Conservation (phyloP, 345 rosid species). For the Acer negundo region DNA sequence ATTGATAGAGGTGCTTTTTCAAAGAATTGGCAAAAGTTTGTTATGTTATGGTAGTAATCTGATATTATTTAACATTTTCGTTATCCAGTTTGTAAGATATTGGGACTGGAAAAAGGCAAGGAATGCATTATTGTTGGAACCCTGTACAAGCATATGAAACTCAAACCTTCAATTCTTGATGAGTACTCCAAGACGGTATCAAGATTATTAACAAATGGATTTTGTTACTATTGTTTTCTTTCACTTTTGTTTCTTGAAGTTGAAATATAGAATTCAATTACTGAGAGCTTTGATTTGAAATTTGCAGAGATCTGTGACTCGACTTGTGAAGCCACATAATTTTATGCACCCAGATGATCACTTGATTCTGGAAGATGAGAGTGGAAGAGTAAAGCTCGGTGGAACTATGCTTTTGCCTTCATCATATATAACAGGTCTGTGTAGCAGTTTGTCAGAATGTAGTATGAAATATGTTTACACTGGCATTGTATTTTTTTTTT, state of each 20-base stretch:
- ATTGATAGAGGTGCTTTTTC: background rate
- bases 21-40: background rate
- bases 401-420: no score
- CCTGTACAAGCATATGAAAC: constrained; percentile 93
- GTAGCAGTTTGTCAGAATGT: background rate
- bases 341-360: no score
- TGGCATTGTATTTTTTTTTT: background rate
- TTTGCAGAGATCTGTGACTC: no score
- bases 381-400: no score
- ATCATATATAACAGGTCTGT: no score
- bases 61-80: background rate
- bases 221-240: no score
- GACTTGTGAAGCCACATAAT: no score
- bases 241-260: no score
- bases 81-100: constrained; percentile 71
- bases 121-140: constrained; percentile 91
- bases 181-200: constrained; percentile 91
- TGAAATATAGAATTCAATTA: no score
- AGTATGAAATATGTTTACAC: background rate
- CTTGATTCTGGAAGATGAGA: no score
- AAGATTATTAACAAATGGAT: no score
- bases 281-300: no score
- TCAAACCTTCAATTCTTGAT: constrained; percentile 90
- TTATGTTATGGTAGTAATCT: constrained; percentile 5
- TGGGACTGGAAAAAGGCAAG: constrained; percentile 80